phyloP scores from a whole-genome alignment of 2,329 filamentous ascomycete species.

The Aspergillus costaricaensis region DNA sequence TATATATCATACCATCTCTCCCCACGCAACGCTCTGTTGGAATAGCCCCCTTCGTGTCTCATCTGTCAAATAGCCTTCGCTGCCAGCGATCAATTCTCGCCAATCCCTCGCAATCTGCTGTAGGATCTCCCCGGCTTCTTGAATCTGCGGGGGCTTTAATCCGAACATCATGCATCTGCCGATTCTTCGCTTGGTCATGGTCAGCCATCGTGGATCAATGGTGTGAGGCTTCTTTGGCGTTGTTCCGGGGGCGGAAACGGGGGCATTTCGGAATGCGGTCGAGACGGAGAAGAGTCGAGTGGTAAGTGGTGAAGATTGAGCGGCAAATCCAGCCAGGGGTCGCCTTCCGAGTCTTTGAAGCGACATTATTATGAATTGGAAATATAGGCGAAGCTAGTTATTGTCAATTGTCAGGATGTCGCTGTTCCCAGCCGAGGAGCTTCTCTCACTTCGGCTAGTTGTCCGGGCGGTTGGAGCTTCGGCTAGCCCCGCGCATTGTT shows the following conservation, averaged over 20 bases:
- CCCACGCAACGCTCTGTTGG: conserved; percentile 73
- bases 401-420: conserved; percentile 11
- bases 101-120: conserved; percentile 65
- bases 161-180: conserved; percentile 78
- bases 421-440: not conserved
- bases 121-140: conserved; percentile 61
- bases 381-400: not conserved
- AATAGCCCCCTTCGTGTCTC: conserved; percentile 64
- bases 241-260: conserved; percentile 15
- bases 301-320: conserved; percentile 6
- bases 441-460: conserved; percentile 2
- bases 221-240: conserved; percentile 27
- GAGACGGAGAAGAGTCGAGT: conserved; percentile 27
- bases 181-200: conserved; percentile 65
- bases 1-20: conserved; percentile 68
- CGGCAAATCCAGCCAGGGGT: conserved; percentile 18
- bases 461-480: conserved; percentile 5
- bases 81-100: conserved; percentile 70
- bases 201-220: conserved; percentile 66
- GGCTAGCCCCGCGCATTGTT: conserved; percentile 18
- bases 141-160: conserved; percentile 58
- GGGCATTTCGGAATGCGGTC: conserved; percentile 18
- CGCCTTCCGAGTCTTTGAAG: conserved; percentile 23
- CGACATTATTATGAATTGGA: conserved; percentile 27
- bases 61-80: conserved; percentile 72